Evolutionary conservation across 371 early-diverging fungal genomes (phyloP).

Genomic region (Modicella reniformis): DNA sequence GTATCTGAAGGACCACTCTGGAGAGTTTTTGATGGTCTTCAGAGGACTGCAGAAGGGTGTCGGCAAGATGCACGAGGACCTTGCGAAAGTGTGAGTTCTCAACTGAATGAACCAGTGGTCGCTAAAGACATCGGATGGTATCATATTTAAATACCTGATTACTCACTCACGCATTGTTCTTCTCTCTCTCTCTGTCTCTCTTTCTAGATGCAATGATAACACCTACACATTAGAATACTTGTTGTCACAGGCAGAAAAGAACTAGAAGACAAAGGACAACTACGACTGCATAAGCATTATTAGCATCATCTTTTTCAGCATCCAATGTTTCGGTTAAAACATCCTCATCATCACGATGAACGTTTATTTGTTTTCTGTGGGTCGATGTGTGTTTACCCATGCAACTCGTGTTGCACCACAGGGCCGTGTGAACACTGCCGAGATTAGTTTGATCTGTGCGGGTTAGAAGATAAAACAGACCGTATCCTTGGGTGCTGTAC

Average conservation of each 20-base stretch:
- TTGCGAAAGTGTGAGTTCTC: constrained; percentile 77
- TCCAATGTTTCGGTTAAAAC: no score
- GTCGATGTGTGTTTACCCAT: no score
- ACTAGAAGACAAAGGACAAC: constrained; percentile 13
- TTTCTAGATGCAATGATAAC: constrained; percentile 81
- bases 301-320: not conserved
- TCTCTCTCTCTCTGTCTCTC: not conserved
- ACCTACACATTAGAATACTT: constrained; percentile 81
- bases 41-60: constrained; percentile 84
- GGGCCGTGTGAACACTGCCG: no score
- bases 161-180: not conserved
- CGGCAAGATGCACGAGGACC: constrained; percentile 73
- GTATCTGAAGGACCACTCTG: constrained; percentile 82
- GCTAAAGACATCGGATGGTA: no score
- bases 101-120: no score
- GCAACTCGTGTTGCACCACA: no score
- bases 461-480: no score
- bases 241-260: constrained; percentile 51
- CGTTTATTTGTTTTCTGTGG: no score
- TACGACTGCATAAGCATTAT: not conserved
- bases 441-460: no score
- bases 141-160: not conserved
- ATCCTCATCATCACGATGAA: no score
- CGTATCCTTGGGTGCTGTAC: no score
- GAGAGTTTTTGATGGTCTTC: constrained; percentile 79